Evolutionary conservation across 495 filamentous ascomycete species (phyloP).

Genomic region (Podospora appendiculata): DNA sequence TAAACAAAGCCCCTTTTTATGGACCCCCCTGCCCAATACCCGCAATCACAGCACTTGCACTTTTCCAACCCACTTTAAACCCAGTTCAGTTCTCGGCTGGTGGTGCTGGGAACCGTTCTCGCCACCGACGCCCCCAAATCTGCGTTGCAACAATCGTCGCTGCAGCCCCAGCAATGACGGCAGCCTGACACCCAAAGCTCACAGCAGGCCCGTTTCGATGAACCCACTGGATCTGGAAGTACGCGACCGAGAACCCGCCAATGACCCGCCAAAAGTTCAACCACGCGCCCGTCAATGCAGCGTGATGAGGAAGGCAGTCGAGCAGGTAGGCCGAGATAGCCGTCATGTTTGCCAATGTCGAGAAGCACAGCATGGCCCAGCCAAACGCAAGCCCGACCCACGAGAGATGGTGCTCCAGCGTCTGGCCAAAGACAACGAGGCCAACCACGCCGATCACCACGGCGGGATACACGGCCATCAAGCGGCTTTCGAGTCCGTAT

Average conservation of each 20-base stretch:
- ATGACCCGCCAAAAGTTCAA: conserved; percentile 21
- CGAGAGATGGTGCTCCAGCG: conserved; percentile 21
- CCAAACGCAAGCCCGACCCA: conserved; percentile 23
- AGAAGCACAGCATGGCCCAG: conserved; percentile 22
- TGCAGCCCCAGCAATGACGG: conserved; percentile 8
- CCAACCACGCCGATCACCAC: conserved; percentile 33
- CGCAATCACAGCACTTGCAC: too few relatives aligned
- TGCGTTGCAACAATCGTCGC: conserved; percentile 37
- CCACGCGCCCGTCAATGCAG: conserved; percentile 25
- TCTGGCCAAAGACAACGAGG: conserved; percentile 26
- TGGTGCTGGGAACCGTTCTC: neutral
- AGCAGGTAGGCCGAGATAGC: conserved; percentile 29
- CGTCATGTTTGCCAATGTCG: conserved; percentile 21
- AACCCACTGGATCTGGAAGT: conserved; percentile 28
- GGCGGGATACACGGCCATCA: conserved; percentile 52
- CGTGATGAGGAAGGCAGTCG: conserved; percentile 28
- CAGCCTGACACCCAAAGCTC: conserved; percentile 24
- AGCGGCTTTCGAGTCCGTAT: conserved; percentile 46
- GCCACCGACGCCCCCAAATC: conserved; percentile 3
- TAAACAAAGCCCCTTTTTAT: too few relatives aligned
- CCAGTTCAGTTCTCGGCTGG: too few relatives aligned
- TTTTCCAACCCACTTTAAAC: too few relatives aligned
- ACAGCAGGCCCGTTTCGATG: conserved; percentile 14
- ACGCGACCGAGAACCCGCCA: conserved; percentile 26
- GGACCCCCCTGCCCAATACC: too few relatives aligned